Evolutionary conservation across 768 basidiomycete genomes (phyloP), one percentile per base, ranked within the genome.

Genomic region (Boletus rubescentipes): DNA sequence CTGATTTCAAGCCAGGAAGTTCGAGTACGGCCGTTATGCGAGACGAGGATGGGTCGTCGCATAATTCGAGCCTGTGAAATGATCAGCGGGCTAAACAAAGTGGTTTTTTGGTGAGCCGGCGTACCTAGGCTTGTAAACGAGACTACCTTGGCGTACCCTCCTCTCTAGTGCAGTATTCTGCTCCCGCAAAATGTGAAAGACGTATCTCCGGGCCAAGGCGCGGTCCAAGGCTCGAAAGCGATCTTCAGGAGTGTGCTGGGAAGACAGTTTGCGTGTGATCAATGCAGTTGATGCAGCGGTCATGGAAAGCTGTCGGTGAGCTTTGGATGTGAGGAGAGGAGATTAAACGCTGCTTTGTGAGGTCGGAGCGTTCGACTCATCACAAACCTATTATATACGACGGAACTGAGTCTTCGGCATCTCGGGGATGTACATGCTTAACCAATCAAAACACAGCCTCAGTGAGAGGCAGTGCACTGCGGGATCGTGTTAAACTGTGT

Each of bases 1-100:
- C 67, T 18, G 66, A 61, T 29, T 67, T 68, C 49, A 77, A 60
- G 18, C 76, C 76, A 16, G 76, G 76, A 16, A 77, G 66, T 50
- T 77, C 76, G 9, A 77, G 64, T 1, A 62, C 61, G 8, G 76
- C 75, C 16, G 63, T 66, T 39, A 75, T 62, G 43, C 64, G 61
- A 5, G 69, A 64, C 14, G 61, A 67, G 1, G 61, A 55, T 1
- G 71, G 67, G 38, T 75, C 71, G 56, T 77, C 74, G 49, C 64
- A 76, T 23, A 77, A 29, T 49, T 77, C 76, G 51, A 76, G 68
- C 40, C 76, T 77, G 51, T 30, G 23, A 46, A 32, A 23, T 12
- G 4, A 38, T 70, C 15, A 70, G 59, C 16, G 16, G 9, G 49
- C 56, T 57, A 45, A 30, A 15, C 26, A 35, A 18, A 47, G 3